Evolutionary conservation across 192 early-diverging fungal genomes (phyloP).

Genomic region (Mortierella claussenii): DNA sequence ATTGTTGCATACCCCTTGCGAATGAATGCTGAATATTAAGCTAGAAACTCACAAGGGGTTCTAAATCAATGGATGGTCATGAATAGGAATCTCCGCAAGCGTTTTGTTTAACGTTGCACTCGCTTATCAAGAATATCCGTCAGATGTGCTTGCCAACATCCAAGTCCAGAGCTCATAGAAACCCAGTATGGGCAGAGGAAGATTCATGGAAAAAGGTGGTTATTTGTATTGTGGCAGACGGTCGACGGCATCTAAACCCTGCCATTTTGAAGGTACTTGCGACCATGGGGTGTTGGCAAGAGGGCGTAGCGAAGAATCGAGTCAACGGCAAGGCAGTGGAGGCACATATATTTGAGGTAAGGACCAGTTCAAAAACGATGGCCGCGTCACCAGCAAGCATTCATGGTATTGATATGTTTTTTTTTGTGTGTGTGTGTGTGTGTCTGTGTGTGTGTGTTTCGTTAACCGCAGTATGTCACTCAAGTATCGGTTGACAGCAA

Average conservation of each 20-base stretch:
- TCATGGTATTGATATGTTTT: no score
- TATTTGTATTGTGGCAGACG: conserved; percentile 49
- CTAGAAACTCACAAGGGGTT: no score
- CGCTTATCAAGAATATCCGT: conserved; percentile 43
- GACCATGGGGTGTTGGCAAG: conserved; percentile 51
- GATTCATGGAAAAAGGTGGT: conserved; percentile 51
- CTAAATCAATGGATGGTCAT: conserved; percentile 17
- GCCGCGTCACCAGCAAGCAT: no score
- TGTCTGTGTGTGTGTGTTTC: no score
- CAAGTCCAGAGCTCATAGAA: conserved; percentile 27
- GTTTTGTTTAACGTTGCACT: conserved; percentile 46
- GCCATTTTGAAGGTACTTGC: conserved; percentile 39
- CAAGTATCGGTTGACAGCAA: conserved; percentile 51
- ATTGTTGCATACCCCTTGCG: neutral
- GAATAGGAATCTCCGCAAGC: conserved; percentile 47
- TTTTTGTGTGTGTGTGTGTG: no score
- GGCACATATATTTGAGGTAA: conserved; percentile 51
- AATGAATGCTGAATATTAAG: neutral
- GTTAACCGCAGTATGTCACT: conserved; percentile 37
- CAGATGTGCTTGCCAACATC: conserved; percentile 34
- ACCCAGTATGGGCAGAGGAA: conserved; percentile 41
- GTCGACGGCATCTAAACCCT: conserved; percentile 29
- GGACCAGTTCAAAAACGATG: neutral
- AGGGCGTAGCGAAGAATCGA: conserved; percentile 50
- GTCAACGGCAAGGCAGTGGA: conserved; percentile 47